phyloP scores from a whole-genome alignment of 768 basidiomycete species.

The Phanerodontia chrysosporium region DNA sequence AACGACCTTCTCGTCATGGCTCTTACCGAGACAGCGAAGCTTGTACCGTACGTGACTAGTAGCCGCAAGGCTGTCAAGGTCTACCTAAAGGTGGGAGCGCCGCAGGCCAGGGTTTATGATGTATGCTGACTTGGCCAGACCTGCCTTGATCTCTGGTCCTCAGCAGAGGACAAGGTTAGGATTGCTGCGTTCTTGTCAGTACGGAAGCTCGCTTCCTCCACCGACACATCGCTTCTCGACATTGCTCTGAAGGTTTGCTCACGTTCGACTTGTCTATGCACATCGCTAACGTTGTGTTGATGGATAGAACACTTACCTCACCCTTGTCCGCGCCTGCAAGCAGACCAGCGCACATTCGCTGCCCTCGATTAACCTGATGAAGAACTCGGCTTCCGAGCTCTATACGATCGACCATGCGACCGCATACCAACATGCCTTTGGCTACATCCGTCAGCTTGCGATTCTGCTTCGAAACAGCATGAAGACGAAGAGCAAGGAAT shows the following conservation, averaged over 20 bases:
- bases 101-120: too few species aligned
- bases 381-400: constrained; percentile 92
- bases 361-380: constrained; percentile 93
- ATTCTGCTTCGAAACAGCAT: constrained; percentile 89
- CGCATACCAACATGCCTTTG: constrained; percentile 93
- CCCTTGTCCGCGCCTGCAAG: constrained; percentile 79
- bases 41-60: constrained; percentile 83
- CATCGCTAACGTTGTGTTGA: not conserved
- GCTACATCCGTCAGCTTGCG: constrained; percentile 92
- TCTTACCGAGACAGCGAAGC: constrained; percentile 79
- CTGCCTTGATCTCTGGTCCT: constrained; percentile 83
- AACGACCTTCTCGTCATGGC: constrained; percentile 63
- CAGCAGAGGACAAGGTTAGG: constrained; percentile 72
- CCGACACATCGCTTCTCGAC: constrained; percentile 79
- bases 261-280: not conserved
- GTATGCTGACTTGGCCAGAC: constrained; percentile 39
- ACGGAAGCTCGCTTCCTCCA: constrained; percentile 69
- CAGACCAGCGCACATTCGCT: constrained; percentile 83
- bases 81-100: constrained; percentile 90
- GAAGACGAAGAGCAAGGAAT: constrained; percentile 86
- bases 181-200: constrained; percentile 86
- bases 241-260: constrained; percentile 74
- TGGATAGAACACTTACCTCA: constrained; percentile 77
- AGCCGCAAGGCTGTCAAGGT: constrained; percentile 81
- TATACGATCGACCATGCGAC: constrained; percentile 72